Conservation (phyloP, 75 land plant species). For the Adiantum capillusveneris region DNA sequence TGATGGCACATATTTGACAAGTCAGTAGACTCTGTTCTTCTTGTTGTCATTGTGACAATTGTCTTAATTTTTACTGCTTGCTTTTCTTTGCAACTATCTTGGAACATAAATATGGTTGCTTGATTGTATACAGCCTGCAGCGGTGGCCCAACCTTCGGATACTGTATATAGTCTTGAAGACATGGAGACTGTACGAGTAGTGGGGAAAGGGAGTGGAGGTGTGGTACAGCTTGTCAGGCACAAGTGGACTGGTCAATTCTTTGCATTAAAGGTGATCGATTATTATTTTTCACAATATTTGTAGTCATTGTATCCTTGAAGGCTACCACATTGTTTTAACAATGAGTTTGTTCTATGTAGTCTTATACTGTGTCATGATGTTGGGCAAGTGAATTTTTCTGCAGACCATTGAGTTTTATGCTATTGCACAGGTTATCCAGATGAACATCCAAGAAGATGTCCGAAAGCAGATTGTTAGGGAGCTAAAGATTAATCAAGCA, state of each 20-base stretch:
- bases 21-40: too few relatives aligned
- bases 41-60: too few relatives aligned
- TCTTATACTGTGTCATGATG: not conserved
- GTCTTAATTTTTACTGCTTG: too few relatives aligned
- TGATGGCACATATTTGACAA: too few relatives aligned
- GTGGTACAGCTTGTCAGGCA: conserved; percentile 92
- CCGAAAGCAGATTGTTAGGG: conserved; percentile 70
- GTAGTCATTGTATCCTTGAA: too few relatives aligned
- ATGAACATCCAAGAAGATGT: conserved; percentile 69
- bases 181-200: conserved; percentile 68
- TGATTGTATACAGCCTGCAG: conserved; percentile 20
- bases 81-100: too few relatives aligned
- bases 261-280: conserved; percentile 81
- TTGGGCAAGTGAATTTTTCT: too few relatives aligned
- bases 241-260: conserved; percentile 80
- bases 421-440: conserved; percentile 91
- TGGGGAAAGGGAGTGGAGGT: conserved; percentile 86
- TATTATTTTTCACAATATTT: too few relatives aligned
- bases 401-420: too few relatives aligned
- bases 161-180: conserved; percentile 59
- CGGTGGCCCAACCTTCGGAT: conserved; percentile 46
- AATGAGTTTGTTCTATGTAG: too few relatives aligned
- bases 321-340: too few relatives aligned
- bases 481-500: conserved; percentile 79
- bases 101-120: too few relatives aligned